Percentiles rank a stretch among this genome's conserved stretches.
Evolutionary conservation across 768 basidiomycete genomes (phyloP).

Genomic region (Clitopilus hobsonii): DNA sequence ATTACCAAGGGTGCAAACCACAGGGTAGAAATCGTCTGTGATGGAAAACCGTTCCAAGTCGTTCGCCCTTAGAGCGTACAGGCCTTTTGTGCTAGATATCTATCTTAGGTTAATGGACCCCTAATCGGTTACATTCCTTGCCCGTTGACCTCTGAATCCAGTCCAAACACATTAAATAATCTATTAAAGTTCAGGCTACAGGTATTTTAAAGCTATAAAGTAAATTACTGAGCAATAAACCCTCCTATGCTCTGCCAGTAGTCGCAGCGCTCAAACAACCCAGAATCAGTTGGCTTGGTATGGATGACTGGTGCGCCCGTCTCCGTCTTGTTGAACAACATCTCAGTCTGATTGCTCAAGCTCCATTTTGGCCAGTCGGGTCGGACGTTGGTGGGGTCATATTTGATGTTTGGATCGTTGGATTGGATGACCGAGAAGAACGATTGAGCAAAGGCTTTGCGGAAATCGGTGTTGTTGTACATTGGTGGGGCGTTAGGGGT

Average conservation of each 20-base stretch:
- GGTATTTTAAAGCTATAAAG: neutral
- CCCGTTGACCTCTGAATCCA: no score
- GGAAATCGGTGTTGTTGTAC: constrained; percentile 1
- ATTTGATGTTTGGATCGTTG: neutral
- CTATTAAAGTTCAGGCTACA: neutral
- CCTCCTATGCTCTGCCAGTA: neutral
- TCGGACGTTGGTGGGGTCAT: neutral
- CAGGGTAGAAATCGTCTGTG: neutral
- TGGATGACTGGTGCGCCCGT: neutral
- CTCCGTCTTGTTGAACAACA: neutral
- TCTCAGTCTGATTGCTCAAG: neutral
- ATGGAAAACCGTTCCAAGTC: neutral
- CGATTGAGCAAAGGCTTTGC: neutral
- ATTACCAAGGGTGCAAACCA: neutral
- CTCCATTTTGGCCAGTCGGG: neutral
- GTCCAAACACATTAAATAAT: no score
- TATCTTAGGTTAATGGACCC: neutral
- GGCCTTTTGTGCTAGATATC: no score
- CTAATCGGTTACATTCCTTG: no score
- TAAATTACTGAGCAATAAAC: neutral
- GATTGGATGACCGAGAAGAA: neutral
- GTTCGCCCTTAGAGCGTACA: neutral
- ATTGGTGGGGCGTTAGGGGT: neutral
- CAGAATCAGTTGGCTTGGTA: neutral
- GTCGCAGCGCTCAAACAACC: neutral